A percentile compares a stretch with the other conserved stretches of the same genome.
These are phyloP conservation scores for Scedosporium aurantiacum DNA, from an alignment of 2,329 filamentous ascomycete species.

Conservation along the genomic window DNA sequence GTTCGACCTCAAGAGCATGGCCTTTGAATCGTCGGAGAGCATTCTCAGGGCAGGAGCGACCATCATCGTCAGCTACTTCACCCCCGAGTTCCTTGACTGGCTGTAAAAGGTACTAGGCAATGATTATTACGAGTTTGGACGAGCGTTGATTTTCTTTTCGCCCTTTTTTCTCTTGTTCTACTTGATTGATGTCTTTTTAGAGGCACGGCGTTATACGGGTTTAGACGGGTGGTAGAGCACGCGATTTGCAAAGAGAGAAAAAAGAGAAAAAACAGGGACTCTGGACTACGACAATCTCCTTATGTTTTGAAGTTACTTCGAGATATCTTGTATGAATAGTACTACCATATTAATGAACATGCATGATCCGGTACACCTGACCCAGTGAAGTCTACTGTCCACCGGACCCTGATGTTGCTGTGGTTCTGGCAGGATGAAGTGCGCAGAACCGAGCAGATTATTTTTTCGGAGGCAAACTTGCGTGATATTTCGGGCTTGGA, in stretches of 20 bases:
- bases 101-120: constrained; percentile 19
- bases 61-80: constrained; percentile 91
- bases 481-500: no score
- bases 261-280: background rate
- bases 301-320: background rate
- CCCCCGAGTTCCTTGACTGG: constrained; percentile 66
- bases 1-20: constrained; percentile 90
- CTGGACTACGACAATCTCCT: background rate
- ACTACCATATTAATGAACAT: background rate
- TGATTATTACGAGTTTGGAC: background rate
- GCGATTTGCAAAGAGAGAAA: background rate
- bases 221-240: background rate
- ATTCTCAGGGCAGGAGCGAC: constrained; percentile 87
- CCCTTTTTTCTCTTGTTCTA: constrained; percentile 1
- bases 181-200: background rate
- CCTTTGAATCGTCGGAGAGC: constrained; percentile 85
- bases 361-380: background rate
- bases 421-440: no score
- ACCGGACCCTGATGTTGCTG: no score
- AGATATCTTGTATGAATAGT: background rate
- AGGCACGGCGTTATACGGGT: background rate
- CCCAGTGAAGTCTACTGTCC: no score
- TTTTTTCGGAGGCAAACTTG: no score
- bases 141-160: background rate
- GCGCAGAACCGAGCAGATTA: no score